A percentile compares a stretch with the other conserved stretches of the same genome.
Evolutionary conservation across 306 rosid species (phyloP).

Genomic region (Erythrophleum fordii): DNA sequence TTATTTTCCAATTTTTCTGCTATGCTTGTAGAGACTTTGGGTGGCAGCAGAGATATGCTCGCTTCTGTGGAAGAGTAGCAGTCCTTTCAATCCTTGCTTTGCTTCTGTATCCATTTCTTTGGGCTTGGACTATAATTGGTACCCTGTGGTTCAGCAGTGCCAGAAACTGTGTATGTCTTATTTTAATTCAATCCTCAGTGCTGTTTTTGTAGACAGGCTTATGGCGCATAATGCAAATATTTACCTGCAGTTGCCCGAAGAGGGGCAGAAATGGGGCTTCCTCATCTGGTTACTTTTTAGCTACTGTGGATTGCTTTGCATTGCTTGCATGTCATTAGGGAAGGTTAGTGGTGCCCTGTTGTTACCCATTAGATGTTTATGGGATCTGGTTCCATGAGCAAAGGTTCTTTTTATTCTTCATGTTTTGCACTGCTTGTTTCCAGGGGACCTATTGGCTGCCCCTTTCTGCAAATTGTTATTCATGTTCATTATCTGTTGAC

Average conservation of each 20-base stretch:
- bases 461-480: conserved; percentile 21
- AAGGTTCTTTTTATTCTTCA: conserved; percentile 31
- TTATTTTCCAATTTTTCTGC: conserved; percentile 16
- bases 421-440: conserved; percentile 11
- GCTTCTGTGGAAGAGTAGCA: conserved; percentile 92
- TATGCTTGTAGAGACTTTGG: conserved; percentile 83
- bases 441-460: not conserved
- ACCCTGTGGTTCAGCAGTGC: conserved; percentile 85
- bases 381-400: conserved; percentile 15
- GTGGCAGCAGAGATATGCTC: conserved; percentile 97
- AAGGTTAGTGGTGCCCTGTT: conserved; percentile 64
- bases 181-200: conserved; percentile 3
- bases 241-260: conserved; percentile 77
- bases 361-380: conserved; percentile 20
- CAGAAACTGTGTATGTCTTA: conserved; percentile 75
- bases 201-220: conserved; percentile 31
- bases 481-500: conserved; percentile 7
- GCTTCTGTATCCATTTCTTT: conserved; percentile 92
- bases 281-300: conserved; percentile 98
- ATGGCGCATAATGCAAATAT: conserved; percentile 38
- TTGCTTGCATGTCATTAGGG: conserved; percentile 89
- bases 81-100: conserved; percentile 82
- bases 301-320: conserved; percentile 85
- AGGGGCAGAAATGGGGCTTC: conserved; percentile 98
- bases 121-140: conserved; percentile 97